Evolutionary conservation across 2,329 filamentous ascomycete genomes (phyloP), one percentile per base, ranked within the genome.

Genomic region (Ascochyta clinopodiicola): DNA sequence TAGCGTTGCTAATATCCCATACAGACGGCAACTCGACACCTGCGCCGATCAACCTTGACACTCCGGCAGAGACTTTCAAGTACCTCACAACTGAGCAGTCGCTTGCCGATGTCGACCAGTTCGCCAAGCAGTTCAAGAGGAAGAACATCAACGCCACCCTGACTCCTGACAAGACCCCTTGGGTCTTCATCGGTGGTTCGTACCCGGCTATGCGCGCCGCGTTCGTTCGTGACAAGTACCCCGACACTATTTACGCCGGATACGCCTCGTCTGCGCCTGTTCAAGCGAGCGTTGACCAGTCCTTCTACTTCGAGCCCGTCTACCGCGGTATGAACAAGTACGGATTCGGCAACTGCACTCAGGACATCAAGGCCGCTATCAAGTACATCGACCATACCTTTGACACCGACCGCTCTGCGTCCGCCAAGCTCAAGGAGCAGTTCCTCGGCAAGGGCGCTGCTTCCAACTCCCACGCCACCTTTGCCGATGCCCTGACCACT

Each of bases 301-400:
- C 76, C n/a, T 68, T 76, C 21, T 84, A 83, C 62, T 83, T 75
- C 47, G 80, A 83, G 21, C 78, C 81, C 34, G 66, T 84, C 2
- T 79, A 79, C 60, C 75, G 73, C 10, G 80, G 79, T 3, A 74
- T 84, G 70, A 73, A 77, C 4, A 59, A 53, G 2, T 68, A 74
- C 36, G 76, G 77, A 15, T 77, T 69, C 24, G 71, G 71, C 3
- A 83, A 82, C 63, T 85, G 82, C 67, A 77, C 79, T 12, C 71
- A 73, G 12, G 81, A 84, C 54, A 74, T 83, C 44, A 75, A 80
- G 15, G 79, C 80, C 5, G 80, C 80, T 3, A 71, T 82, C 34
- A 57, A 69, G 24, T 81, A 81, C 59, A 80, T 84, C 39, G 82
- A 85, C 60, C 64, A 66, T 8, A 70, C 80, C 27, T 69, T 84